A percentile compares a stretch with the other conserved stretches of the same genome.
Conservation (phyloP, 345 rosid genomes). For the Carallia pectinifolia region DNA sequence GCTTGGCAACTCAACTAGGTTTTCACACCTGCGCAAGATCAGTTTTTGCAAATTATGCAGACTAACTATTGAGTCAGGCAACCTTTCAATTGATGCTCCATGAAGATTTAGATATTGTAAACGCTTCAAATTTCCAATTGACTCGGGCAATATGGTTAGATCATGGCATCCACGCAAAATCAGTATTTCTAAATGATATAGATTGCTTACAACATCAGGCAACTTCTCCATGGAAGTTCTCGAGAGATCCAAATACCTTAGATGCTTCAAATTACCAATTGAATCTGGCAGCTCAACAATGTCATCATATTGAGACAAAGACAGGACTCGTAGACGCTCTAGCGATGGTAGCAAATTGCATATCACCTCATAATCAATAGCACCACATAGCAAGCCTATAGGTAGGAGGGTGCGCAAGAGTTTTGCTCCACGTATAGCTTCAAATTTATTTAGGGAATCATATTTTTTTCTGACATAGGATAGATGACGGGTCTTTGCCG, state of each 20-base stretch:
- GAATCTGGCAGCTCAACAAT: slow-evolving; percentile 1
- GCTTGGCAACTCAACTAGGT: slow-evolving; percentile 5
- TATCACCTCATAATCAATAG: not conserved
- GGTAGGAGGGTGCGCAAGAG: slow-evolving; percentile 11
- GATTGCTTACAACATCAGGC: no score
- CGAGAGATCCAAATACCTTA: slow-evolving; percentile 14
- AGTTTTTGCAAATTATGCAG: slow-evolving; percentile 14
- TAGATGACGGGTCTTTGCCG: slow-evolving; percentile 33
- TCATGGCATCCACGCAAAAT: not conserved
- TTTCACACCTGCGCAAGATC: slow-evolving; percentile 8
- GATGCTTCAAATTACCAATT: slow-evolving; percentile 7
- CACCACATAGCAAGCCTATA: not conserved
- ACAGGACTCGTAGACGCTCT: not conserved
- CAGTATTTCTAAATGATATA: no score
- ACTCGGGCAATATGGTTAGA: slow-evolving; percentile 2
- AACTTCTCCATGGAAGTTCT: not conserved
- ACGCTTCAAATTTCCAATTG: slow-evolving; percentile 8
- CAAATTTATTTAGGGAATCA: not conserved
- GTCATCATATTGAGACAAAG: not conserved
- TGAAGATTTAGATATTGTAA: slow-evolving; percentile 3
- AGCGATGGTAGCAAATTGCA: not conserved
- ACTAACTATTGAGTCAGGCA: not conserved
- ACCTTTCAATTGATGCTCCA: not conserved
- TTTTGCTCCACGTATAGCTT: not conserved
- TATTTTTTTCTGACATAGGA: slow-evolving; percentile 13